phyloP scores from a whole-genome alignment of 768 basidiomycete genomes.

The Tylopilus felleus region DNA sequence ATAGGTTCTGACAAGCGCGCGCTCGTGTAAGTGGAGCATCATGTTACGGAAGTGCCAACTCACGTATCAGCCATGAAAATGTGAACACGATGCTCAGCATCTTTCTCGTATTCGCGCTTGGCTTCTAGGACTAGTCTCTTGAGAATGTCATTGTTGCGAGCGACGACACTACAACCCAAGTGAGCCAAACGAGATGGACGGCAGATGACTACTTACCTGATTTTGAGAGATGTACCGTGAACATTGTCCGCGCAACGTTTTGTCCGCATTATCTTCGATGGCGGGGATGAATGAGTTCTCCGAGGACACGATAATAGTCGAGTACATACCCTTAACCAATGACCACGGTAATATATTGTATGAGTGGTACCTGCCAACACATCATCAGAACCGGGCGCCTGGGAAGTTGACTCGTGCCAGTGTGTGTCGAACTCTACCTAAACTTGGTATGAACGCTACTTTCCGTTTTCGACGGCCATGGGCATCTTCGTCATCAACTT shows the following conservation, averaged over 20 bases:
- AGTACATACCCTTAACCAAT: conserved; percentile 72
- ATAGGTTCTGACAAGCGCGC: conserved; percentile 47
- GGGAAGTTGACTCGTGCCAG: conserved; percentile 11
- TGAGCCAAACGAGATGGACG: conserved; percentile 17
- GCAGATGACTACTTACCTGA: conserved; percentile 50
- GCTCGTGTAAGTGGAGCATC: neutral
- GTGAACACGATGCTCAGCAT: conserved; percentile 86
- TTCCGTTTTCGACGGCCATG: conserved; percentile 73
- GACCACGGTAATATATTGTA: conserved; percentile 86
- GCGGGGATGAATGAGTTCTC: conserved; percentile 18
- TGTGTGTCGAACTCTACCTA: conserved; percentile 53
- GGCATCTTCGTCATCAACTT: conserved; percentile 46
- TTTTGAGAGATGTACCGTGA: conserved; percentile 71
- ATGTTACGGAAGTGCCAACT: conserved; percentile 31
- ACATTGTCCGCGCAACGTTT: conserved; percentile 75
- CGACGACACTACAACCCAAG: conserved; percentile 60
- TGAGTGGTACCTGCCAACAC: conserved; percentile 68
- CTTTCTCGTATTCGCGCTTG: conserved; percentile 86
- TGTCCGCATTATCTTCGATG: conserved; percentile 68
- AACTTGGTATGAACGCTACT: conserved; percentile 83
- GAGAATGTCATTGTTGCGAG: conserved; percentile 82
- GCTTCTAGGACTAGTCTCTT: conserved; percentile 86
- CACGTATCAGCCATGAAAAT: conserved; percentile 89
- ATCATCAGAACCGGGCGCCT: conserved; percentile 14
- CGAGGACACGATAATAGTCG: conserved; percentile 12